Evolutionary conservation across 495 filamentous ascomycete species (phyloP).

Genomic region (Chaetomium cochliodes): DNA sequence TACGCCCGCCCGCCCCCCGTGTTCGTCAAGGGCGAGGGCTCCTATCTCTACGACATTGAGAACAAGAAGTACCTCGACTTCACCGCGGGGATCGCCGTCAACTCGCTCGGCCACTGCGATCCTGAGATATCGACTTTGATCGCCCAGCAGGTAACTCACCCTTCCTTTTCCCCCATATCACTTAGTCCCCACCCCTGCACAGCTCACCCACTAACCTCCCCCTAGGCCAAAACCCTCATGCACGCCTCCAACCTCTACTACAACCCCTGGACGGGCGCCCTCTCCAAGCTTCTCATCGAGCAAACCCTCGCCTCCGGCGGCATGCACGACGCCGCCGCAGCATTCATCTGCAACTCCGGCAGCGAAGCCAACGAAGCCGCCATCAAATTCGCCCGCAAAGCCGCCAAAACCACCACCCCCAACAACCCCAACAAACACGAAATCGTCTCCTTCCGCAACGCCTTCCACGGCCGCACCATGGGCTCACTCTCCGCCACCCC

Average conservation of each 20-base stretch:
- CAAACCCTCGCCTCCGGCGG: constrained; percentile 70
- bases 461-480: constrained; percentile 97
- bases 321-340: constrained; percentile 77
- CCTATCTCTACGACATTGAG: constrained; percentile 86
- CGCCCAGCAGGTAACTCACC: constrained; percentile 63
- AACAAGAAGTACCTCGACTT: constrained; percentile 88
- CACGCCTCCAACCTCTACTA: constrained; percentile 95
- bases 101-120: constrained; percentile 85
- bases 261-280: constrained; percentile 86
- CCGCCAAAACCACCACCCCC: constrained; percentile 69
- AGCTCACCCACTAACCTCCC: constrained; percentile 6
- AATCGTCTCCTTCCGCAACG: constrained; percentile 81
- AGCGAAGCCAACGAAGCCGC: constrained; percentile 96
- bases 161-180: neutral
- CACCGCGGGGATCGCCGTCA: constrained; percentile 94
- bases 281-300: constrained; percentile 81
- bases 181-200: neutral
- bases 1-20: constrained; percentile 89
- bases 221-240: constrained; percentile 69
- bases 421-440: constrained; percentile 76
- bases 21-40: constrained; percentile 83
- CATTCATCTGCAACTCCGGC: constrained; percentile 93
- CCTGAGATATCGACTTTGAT: constrained; percentile 63
- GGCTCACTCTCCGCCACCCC: constrained; percentile 87
- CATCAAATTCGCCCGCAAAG: constrained; percentile 93